Base-by-base conservation (phyloP, 169 alveolate genomes). In the Ichthyophthirius multifiliis region DNA sequence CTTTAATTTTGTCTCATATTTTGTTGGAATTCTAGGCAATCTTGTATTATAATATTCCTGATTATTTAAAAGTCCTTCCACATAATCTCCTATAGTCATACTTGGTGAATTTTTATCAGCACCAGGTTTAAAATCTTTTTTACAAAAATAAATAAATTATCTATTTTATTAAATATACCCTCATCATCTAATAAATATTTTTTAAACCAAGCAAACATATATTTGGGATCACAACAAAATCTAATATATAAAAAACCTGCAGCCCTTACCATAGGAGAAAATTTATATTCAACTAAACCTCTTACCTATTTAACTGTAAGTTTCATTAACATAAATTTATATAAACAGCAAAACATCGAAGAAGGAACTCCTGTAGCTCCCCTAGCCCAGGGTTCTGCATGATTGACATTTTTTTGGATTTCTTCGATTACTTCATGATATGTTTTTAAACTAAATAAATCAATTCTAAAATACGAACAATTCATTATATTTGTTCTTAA, bases 311-410 rank as follows among this genome's bases (percentile, higher is more conserved):
- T 79, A 34, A 80, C 73, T 55, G 83, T 86, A 1, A 86, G 63
- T 43, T 71, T 55, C 91, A 86, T 76, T 6, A 71, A 43, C 90
- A 90, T 81, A 12, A 90, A 80, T 73, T 75, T 86, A 46, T 83
- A 84, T 12, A 90, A 65, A 27, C 92, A 86, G 43, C 94, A 90
- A 62, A 86, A 90, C 27, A 86, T 65, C 1, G 92, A 65, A 20
- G 94, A 90, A 2, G 94, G 94, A 16, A 90, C 88, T n/a, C 92
- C 90, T 37, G 80, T 77, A 12, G 88, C 76, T 31, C 93, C 93
- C 12, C 84, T 62, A 2, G 89, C 85, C 92, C 92, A 90, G 2
- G 94, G 85, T 13, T 87, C 90, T 0, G 81, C 86, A 82, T 82
- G 82, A 0, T 83, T 75, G 2, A 81, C 92, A 82, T 80, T 75